Conservation (phyloP, 2,329 filamentous ascomycete species). For the Xylaria digitata region DNA sequence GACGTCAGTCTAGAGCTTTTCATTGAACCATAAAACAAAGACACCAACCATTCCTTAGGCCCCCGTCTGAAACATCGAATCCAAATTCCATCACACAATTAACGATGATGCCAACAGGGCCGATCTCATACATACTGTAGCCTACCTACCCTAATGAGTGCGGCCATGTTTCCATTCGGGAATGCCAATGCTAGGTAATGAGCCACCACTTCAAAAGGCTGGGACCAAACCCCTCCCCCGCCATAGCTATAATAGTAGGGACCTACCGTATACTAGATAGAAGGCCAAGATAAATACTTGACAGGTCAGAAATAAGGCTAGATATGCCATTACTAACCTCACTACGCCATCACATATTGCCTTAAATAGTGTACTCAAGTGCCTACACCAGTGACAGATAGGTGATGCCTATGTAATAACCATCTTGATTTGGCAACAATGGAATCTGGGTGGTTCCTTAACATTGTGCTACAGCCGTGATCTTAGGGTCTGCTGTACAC, state of each 20-base stretch:
- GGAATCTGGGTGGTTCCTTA: not conserved
- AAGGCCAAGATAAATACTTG: too few relatives aligned
- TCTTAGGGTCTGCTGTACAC: not conserved
- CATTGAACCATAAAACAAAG: conserved; percentile 15
- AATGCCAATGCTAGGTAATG: too few relatives aligned
- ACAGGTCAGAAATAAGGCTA: too few relatives aligned
- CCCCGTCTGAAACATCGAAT: not conserved
- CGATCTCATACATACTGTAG: not conserved
- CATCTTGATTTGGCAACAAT: conserved; percentile 27
- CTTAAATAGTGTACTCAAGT: not conserved
- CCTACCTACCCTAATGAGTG: not conserved
- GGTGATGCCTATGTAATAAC: not conserved
- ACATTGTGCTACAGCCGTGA: not conserved
- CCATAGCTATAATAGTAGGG: not conserved
- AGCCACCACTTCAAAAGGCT: not conserved
- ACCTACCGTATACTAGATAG: too few relatives aligned
- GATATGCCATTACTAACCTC: too few relatives aligned
- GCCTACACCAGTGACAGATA: not conserved
- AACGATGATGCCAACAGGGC: not conserved
- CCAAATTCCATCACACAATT: not conserved
- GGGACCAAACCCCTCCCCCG: not conserved
- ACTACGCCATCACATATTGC: too few relatives aligned
- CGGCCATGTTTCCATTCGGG: not conserved
- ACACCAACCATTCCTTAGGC: conserved; percentile 1
- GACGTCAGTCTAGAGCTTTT: conserved; percentile 15